phyloP scores from a whole-genome alignment of 2,329 filamentous ascomycete species.

The Incumbomyces lentus region DNA sequence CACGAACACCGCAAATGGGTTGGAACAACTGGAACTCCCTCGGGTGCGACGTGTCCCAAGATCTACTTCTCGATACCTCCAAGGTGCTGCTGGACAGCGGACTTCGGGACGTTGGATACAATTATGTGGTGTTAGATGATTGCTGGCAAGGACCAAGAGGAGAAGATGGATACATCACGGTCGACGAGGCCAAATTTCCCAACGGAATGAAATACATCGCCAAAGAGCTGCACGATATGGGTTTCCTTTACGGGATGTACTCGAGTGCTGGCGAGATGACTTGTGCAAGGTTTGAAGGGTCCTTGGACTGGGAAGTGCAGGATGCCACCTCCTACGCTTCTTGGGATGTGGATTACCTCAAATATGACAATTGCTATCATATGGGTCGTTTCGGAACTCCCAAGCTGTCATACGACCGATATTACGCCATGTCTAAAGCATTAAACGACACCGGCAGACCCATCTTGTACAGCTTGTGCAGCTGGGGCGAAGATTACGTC shows the following conservation, averaged over 20 bases:
- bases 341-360: constrained; percentile 38
- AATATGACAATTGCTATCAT: constrained; percentile 49
- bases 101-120: constrained; percentile 39
- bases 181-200: constrained; percentile 36
- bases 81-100: constrained; percentile 36
- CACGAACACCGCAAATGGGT: constrained; percentile 34
- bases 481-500: constrained; percentile 43
- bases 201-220: constrained; percentile 39
- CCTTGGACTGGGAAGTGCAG: constrained; percentile 40
- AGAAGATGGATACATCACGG: constrained; percentile 32
- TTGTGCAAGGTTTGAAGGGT: constrained; percentile 30
- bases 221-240: constrained; percentile 38
- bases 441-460: constrained; percentile 37
- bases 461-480: constrained; percentile 39
- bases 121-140: constrained; percentile 44
- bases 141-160: constrained; percentile 41
- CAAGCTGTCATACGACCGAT: constrained; percentile 36
- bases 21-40: constrained; percentile 41
- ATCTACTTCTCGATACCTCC: constrained; percentile 38
- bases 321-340: constrained; percentile 44
- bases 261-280: constrained; percentile 28
- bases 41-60: constrained; percentile 38
- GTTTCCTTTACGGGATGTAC: constrained; percentile 47
- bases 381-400: constrained; percentile 40
- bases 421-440: constrained; percentile 38